Percentiles rank a stretch among this genome's conserved stretches.
These are phyloP conservation scores for Trichoderma afroharzianum DNA, from an alignment of 2,329 filamentous ascomycete genomes.

Conservation along the genomic window DNA sequence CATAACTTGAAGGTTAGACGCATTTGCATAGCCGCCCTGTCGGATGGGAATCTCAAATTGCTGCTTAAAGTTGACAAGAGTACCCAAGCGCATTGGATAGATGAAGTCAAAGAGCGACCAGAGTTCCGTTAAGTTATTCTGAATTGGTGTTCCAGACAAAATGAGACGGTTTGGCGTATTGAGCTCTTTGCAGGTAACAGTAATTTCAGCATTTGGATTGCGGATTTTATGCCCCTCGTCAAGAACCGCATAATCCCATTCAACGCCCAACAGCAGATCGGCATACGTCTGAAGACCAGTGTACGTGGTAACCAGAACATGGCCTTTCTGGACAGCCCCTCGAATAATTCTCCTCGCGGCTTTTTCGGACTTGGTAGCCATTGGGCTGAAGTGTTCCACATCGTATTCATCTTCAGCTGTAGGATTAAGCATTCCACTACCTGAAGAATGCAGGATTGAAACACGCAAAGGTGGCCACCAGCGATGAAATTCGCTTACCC, in stretches of 20 bases:
- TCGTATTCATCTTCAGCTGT: conserved; percentile 54
- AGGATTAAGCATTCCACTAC: conserved; percentile 94
- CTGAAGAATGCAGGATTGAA: conserved; percentile 90
- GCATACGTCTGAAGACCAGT: conserved; percentile 92
- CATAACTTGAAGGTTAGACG: conserved; percentile 89
- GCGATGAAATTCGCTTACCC: conserved; percentile 96
- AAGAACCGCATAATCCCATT: conserved; percentile 91
- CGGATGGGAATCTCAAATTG: conserved; percentile 94
- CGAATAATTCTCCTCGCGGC: conserved; percentile 78
- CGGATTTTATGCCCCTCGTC: conserved; percentile 98
- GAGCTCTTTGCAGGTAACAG: conserved; percentile 90
- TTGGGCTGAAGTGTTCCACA: conserved; percentile 40
- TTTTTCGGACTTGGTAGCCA: conserved; percentile 39
- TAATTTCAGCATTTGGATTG: conserved; percentile 92
- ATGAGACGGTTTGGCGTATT: conserved; percentile 88
- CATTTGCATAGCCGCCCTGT: conserved; percentile 90
- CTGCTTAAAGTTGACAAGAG: conserved; percentile 81
- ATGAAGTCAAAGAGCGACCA: conserved; percentile 99
- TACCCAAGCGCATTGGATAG: conserved; percentile 92
- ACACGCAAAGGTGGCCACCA: conserved; percentile 99
- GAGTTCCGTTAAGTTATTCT: conserved; percentile 91
- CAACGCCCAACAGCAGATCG: conserved; percentile 72
- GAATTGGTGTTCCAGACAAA: conserved; percentile 92
- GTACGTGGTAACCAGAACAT: conserved; percentile 94
- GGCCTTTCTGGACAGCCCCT: conserved; percentile 76